Percentiles rank a stretch among this genome's conserved stretches.
Evolutionary conservation across 192 early-diverging fungal genomes (phyloP).

Genomic region (Coemansia pectinata): DNA sequence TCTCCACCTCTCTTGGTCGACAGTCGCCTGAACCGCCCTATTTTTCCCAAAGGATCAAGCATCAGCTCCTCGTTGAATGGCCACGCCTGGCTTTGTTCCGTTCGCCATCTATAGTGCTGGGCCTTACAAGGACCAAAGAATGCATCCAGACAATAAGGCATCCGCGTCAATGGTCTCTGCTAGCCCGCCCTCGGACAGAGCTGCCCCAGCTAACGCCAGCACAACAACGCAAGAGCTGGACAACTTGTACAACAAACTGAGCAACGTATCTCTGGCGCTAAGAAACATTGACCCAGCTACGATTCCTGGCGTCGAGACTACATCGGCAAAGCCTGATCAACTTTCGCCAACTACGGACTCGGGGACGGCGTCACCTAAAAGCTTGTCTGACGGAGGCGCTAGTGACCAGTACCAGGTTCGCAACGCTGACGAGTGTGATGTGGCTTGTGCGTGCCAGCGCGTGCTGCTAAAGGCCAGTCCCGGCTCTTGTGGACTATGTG

Average conservation of each 20-base stretch:
- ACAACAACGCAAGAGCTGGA: slow-evolving; percentile 39
- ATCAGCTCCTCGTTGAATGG: slow-evolving; percentile 23
- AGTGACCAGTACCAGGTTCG: slow-evolving; percentile 5
- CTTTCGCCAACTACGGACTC: slow-evolving; percentile 9
- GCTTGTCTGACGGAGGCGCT: slow-evolving; percentile 3
- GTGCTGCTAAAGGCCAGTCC: slow-evolving; percentile 47
- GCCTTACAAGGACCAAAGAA: slow-evolving; percentile 28
- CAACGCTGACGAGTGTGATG: slow-evolving; percentile 21
- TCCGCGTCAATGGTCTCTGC: background rate
- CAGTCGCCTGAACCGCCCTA: background rate
- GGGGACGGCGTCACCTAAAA: slow-evolving; percentile 31
- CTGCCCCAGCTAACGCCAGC: background rate
- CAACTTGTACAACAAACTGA: slow-evolving; percentile 39
- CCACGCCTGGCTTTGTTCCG: slow-evolving; percentile 35
- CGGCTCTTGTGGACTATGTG: slow-evolving; percentile 40
- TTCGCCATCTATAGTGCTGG: slow-evolving; percentile 26
- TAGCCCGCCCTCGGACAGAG: background rate
- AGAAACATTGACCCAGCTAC: slow-evolving; percentile 34
- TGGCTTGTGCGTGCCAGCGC: slow-evolving; percentile 38
- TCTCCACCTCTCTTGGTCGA: background rate
- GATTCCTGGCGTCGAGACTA: slow-evolving; percentile 8
- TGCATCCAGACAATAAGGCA: slow-evolving; percentile 12
- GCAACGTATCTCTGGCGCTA: slow-evolving; percentile 38
- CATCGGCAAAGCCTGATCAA: background rate
- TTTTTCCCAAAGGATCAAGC: background rate